A percentile compares a stretch with the other conserved stretches of the same genome.
These are phyloP conservation scores for Plantago rigida DNA, from an alignment of 305 asterid genomes.

Conservation along the genomic window DNA sequence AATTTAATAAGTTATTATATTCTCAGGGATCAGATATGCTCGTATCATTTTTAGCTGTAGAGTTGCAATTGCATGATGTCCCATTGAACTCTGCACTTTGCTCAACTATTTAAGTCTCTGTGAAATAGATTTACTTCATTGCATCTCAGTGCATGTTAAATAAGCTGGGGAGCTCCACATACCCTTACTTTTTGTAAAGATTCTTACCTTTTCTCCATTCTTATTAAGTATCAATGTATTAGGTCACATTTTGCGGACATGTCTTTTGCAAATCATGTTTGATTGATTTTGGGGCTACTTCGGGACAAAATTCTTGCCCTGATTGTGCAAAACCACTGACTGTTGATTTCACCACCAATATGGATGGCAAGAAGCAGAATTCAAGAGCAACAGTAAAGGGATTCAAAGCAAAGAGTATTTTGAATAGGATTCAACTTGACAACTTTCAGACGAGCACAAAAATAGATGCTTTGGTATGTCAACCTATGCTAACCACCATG, in stretches of 20 bases:
- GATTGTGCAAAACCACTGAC: conserved; percentile 79
- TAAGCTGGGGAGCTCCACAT: background rate
- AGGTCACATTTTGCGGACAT: conserved; percentile 77
- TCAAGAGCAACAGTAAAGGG: conserved; percentile 53
- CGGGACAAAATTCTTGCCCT: conserved; percentile 63
- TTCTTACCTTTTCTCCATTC: background rate
- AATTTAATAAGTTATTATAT: too few relatives aligned
- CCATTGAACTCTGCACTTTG: background rate
- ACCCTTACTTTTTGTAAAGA: background rate
- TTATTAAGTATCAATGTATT: conserved; percentile 24
- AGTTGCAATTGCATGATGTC: background rate
- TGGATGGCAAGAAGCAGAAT: conserved; percentile 41
- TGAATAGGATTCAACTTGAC: conserved; percentile 64
- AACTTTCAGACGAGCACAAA: conserved; percentile 87
- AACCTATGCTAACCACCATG: background rate
- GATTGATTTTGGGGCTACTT: conserved; percentile 53
- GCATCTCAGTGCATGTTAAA: background rate
- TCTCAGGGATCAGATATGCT: too few relatives aligned
- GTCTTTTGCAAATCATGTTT: conserved; percentile 80
- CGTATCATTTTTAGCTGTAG: too few relatives aligned
- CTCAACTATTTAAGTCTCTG: too few relatives aligned
- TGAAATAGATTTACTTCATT: background rate
- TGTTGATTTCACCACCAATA: conserved; percentile 55
- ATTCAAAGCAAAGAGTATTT: conserved; percentile 70
- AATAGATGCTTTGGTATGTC: conserved; percentile 86